Percentiles rank a stretch among this genome's conserved stretches.
Evolutionary conservation across 352 stramenopile species (phyloP).

Genomic region (Phytophthora agathidicida): DNA sequence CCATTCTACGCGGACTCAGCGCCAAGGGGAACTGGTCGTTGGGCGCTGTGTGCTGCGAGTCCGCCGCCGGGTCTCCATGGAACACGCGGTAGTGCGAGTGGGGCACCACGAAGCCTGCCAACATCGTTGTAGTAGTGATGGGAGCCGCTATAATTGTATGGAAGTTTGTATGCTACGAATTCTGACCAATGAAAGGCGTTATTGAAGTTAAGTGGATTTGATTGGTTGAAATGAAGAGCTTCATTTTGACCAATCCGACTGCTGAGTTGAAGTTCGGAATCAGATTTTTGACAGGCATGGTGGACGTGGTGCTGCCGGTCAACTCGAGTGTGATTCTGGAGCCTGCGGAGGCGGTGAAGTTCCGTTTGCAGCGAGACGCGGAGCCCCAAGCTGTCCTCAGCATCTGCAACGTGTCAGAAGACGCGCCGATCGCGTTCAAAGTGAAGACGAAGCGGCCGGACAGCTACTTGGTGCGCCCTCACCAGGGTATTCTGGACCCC

Average conservation of each 20-base stretch:
- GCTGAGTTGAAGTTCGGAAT: too few relatives aligned
- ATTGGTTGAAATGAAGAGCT: conserved; percentile 3
- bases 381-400: neutral
- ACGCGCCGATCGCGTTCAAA: neutral
- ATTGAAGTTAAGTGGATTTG: too few relatives aligned
- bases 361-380: neutral
- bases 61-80: conserved; percentile 43
- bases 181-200: neutral
- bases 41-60: conserved; percentile 32
- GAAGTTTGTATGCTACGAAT: neutral
- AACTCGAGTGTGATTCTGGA: neutral
- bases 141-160: neutral
- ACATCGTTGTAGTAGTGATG: conserved; percentile 33
- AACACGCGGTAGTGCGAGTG: conserved; percentile 68
- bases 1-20: conserved; percentile 12
- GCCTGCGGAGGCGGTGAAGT: neutral
- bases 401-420: neutral
- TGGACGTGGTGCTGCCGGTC: neutral
- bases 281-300: too few relatives aligned
- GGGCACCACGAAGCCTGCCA: conserved; percentile 49
- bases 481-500: conserved; percentile 1
- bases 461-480: conserved; percentile 4
- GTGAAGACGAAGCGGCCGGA: too few relatives aligned
- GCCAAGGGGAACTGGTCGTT: conserved; percentile 40
- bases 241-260: too few relatives aligned